Conservation (phyloP, 192 early-diverging fungal genomes). For the Coemansia sp. region DNA sequence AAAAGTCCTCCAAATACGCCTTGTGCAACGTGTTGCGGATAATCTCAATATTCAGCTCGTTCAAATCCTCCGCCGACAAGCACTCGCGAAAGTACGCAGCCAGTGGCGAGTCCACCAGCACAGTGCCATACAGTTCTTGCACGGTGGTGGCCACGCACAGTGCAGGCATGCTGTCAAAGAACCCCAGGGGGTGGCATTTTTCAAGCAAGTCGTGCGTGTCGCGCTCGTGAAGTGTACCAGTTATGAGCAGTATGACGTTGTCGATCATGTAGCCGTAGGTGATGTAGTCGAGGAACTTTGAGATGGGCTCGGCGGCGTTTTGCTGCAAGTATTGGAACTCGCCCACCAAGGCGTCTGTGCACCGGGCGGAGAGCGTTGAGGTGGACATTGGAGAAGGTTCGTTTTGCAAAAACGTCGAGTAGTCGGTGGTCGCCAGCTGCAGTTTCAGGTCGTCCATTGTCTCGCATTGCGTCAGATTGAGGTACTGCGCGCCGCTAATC, state of each 20-base stretch:
- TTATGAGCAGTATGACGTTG: conserved; percentile 97
- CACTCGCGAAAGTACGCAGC: conserved; percentile 98
- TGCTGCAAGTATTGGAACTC: conserved; percentile 92
- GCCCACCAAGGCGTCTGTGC: conserved; percentile 82
- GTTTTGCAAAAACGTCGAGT: conserved; percentile 90
- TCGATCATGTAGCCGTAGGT: conserved; percentile 99
- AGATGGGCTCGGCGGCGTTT: conserved; percentile 78
- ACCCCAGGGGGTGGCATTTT: conserved; percentile 95
- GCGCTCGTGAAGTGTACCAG: conserved; percentile 95
- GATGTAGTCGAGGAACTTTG: conserved; percentile 95
- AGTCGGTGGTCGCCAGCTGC: conserved; percentile 94
- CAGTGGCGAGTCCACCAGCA: conserved; percentile 95
- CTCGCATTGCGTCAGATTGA: conserved; percentile 97
- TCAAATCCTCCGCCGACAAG: conserved; percentile 92
- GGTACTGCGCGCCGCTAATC: conserved; percentile 76
- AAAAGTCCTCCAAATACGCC: conserved; percentile 98
- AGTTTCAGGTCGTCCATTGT: conserved; percentile 96
- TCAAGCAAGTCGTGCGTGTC: conserved; percentile 97
- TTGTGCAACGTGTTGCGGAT: conserved; percentile 99
- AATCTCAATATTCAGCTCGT: conserved; percentile 99
- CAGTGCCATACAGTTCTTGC: conserved; percentile 91
- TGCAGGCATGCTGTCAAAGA: conserved; percentile 98
- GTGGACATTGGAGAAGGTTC: conserved; percentile 95
- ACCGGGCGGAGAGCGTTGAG: conserved; percentile 85
- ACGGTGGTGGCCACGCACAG: conserved; percentile 97